Percentiles rank a stretch among this genome's conserved stretches.
These are phyloP conservation scores for Debaryomycetaceae sp. DNA, from an alignment of 1,139 yeast genomes.

Conservation along the genomic window DNA sequence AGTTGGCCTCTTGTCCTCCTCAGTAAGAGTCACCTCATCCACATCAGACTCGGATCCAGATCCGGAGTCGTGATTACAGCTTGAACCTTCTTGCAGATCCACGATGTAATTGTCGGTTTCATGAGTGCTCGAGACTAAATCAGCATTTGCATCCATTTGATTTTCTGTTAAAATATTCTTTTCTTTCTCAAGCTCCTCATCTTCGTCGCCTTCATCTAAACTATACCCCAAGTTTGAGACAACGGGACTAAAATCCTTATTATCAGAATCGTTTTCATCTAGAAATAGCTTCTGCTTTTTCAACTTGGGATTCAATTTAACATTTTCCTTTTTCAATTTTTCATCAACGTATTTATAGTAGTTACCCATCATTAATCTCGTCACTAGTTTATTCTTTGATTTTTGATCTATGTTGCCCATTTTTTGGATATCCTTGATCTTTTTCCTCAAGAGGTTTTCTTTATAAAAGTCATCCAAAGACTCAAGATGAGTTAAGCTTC, in stretches of 20 bases:
- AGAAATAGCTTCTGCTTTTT: constrained; percentile 17
- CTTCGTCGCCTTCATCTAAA: constrained; percentile 16
- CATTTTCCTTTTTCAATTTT: constrained; percentile 18
- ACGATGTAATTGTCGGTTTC: no score
- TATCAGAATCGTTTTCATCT: constrained; percentile 3
- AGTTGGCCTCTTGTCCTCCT: constrained; percentile 48
- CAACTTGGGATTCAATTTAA: constrained; percentile 12
- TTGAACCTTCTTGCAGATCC: neutral
- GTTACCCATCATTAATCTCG: constrained; percentile 74
- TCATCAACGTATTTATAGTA: constrained; percentile 48
- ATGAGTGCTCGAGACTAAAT: neutral
- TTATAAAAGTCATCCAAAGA: constrained; percentile 49
- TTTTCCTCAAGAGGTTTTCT: constrained; percentile 49
- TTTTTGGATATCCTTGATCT: constrained; percentile 55
- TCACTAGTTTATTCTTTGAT: constrained; percentile 62
- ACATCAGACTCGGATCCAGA: constrained; percentile 6
- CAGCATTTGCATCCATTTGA: constrained; percentile 1
- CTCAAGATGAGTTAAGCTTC: constrained; percentile 34
- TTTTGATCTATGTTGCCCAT: constrained; percentile 43
- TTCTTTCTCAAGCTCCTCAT: constrained; percentile 11
- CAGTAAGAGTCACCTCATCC: constrained; percentile 44
- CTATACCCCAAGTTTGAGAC: constrained; percentile 8
- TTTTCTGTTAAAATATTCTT: neutral
- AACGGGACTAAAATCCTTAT: neutral
- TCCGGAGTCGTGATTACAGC: neutral